phyloP scores from a whole-genome alignment of 768 basidiomycete genomes.

The Trametopsis cervina region DNA sequence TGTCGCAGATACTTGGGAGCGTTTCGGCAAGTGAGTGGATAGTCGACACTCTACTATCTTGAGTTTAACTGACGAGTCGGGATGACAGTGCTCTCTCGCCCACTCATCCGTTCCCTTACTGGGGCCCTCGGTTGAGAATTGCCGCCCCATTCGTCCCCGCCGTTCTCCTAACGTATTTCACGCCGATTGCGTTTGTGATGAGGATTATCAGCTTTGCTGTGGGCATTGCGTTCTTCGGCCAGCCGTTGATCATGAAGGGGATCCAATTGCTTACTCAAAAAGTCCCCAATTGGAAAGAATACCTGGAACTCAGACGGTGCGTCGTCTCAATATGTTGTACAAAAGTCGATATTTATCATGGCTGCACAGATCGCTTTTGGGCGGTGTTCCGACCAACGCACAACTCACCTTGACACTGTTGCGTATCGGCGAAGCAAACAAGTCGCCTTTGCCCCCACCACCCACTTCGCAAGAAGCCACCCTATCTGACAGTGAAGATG shows the following conservation, averaged over 20 bases:
- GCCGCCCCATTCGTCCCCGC: conserved; percentile 26
- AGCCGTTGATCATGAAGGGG: conserved; percentile 28
- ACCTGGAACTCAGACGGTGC: conserved; percentile 31
- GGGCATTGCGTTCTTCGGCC: conserved; percentile 35
- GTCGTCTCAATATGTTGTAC: conserved; percentile 9
- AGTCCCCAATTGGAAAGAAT: conserved; percentile 31
- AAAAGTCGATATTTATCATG: neutral
- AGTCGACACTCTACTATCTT: neutral
- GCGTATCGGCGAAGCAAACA: conserved; percentile 31
- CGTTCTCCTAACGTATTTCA: conserved; percentile 22
- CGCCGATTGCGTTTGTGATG: conserved; percentile 25
- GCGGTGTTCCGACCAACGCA: conserved; percentile 36
- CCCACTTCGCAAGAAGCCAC: conserved; percentile 14
- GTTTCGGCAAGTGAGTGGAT: conserved; percentile 25
- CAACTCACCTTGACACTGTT: conserved; percentile 36
- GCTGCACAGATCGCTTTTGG: conserved; percentile 26
- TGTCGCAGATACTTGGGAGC: conserved; percentile 34
- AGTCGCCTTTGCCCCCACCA: conserved; percentile 34
- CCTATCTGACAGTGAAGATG: conserved; percentile 10
- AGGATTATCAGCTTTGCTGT: conserved; percentile 23
- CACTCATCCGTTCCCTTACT: conserved; percentile 28
- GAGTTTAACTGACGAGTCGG: neutral
- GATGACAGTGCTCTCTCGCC: conserved; percentile 29
- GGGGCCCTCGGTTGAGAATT: conserved; percentile 22
- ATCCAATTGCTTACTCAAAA: conserved; percentile 24